Evolutionary conservation across 352 stramenopile species (phyloP).

Genomic region (Blastocystis hominis): DNA sequence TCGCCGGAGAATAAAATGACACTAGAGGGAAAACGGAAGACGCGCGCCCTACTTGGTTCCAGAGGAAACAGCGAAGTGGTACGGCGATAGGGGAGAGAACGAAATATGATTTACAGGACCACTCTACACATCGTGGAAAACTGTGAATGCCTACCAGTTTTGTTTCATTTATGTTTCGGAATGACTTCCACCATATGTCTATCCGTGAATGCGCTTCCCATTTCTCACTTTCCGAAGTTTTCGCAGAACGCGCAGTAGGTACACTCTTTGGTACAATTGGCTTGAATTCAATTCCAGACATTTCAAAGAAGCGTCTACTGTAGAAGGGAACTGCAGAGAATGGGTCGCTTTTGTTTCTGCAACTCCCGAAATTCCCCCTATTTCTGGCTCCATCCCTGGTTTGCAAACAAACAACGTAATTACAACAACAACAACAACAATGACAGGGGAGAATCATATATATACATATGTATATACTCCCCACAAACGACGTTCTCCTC

Average conservation of each 20-base stretch:
- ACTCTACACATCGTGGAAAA: neutral
- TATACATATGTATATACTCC: neutral
- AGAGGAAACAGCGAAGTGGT: constrained; percentile 34
- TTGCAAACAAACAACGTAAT: constrained; percentile 12
- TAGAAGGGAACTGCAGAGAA: neutral
- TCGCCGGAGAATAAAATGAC: constrained; percentile 45
- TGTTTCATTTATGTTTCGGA: constrained; percentile 3
- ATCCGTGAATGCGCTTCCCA: neutral
- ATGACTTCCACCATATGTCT: constrained; percentile 31
- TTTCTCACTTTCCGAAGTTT: neutral
- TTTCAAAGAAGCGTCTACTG: neutral
- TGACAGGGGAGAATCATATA: neutral
- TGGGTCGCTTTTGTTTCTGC: too few relatives aligned
- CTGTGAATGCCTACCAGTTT: neutral
- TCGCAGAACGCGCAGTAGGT: neutral
- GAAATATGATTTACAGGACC: constrained; percentile 40
- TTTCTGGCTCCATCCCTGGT: too few relatives aligned
- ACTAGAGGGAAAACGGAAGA: neutral
- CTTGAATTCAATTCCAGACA: constrained; percentile 44
- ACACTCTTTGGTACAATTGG: neutral
- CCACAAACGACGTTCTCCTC: neutral
- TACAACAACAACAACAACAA: neutral
- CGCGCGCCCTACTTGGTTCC: constrained; percentile 5
- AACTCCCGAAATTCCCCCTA: too few relatives aligned
- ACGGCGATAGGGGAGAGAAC: constrained; percentile 11